Base-by-base conservation (phyloP, 2,329 filamentous ascomycete species). In the Monosporascus sp. region DNA sequence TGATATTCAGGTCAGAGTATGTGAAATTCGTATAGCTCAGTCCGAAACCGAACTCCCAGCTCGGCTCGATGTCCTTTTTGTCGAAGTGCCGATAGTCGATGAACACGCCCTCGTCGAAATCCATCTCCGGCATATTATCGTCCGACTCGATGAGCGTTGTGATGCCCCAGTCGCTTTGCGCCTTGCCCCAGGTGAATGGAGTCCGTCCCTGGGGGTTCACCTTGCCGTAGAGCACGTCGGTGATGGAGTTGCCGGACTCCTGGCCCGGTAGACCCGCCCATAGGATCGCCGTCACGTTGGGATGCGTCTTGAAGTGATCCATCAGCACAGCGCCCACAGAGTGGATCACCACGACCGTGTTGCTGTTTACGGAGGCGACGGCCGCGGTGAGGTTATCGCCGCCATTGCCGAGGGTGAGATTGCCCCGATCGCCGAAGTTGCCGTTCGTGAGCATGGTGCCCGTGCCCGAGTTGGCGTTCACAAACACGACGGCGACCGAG, bases 321-420 rank as follows among this genome's bases (percentile, higher is more conserved):
- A 97, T 72, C 3, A 95, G 73, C 3, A 95, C 88, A 0, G 91
- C 83, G 0, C 91, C 91, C 2, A 86, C 82, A 2, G 88, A 90
- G 74, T 97, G 92, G 53, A 97, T 86, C 49, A 97, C 85, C 6
- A 97, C 89, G 54, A 97, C 85, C 17, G 90, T 96, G 77, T 96
- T 96, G 72, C 85, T 83, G 75, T 86, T 91, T 56, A 82, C 69
- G 7, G 83, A 77, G 0, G 90, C 84, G 6, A 96, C 89, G 45
- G 88, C 89, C 66, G 86, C 78, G 70, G 97, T 87, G 52, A 97
- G 74, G 0, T 80, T 78, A 51, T 97, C 90, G 45, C 89, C 92
- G 51, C 84, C 80, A 57, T 86, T 79, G 92, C 92, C 97, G 1
- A 96, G 76, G 0, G 91, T 96, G 36, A 97, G 77, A 71, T 97